Evolutionary conservation across 2,329 filamentous ascomycete genomes (phyloP), one percentile per base, ranked within the genome.

Genomic region (Drechslerella dactyloides): DNA sequence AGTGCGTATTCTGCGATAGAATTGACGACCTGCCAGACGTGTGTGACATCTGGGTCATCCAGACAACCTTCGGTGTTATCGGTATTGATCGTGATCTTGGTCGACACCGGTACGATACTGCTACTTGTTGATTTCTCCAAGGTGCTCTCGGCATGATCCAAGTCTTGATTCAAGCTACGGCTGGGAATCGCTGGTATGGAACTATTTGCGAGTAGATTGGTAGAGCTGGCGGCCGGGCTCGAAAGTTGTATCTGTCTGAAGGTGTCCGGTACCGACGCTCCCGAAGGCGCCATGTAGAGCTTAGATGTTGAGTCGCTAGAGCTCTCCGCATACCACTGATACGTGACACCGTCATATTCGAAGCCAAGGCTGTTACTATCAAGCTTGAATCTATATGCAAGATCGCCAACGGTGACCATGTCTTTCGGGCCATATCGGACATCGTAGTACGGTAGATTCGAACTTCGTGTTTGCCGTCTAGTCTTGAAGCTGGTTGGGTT

Each of bases 351-450:
- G 42, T 63, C 57, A 13, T 46, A 61, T 5, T 52, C 46, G 51
- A 69, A 69, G 4, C 35, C 27, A 8, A 33, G 27, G 8, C n/a
- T 23, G n/a, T 35, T 55, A 1, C 11, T 21, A 30, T 63, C 57
- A 8, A 54, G 56, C 5, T 52, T 54, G 51, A 69, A 69, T 10
- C 35, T 42, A 8, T 48, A 57, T 11, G 65, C 52, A 2, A 69
- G 46, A n/a, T 58, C 65, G 5, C 58, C 23, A 6, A 30, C 15
- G n/a, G 46, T 58, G 17, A 58, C 35, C 10, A 52, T 40, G 3
- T 5, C 46, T 42, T 63, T 69, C 2, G 65, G 65, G 3, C 65
- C 65, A 23, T 69, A 57, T 6, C 53, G 40, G 8, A 54, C 65
- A n/a, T 54, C 52, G n/a, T 69, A 69, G 40, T 58, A 63, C 1